Conservation (phyloP, 2,329 filamentous ascomycete species). For the Paraphaeosphaeria sporulosa region DNA sequence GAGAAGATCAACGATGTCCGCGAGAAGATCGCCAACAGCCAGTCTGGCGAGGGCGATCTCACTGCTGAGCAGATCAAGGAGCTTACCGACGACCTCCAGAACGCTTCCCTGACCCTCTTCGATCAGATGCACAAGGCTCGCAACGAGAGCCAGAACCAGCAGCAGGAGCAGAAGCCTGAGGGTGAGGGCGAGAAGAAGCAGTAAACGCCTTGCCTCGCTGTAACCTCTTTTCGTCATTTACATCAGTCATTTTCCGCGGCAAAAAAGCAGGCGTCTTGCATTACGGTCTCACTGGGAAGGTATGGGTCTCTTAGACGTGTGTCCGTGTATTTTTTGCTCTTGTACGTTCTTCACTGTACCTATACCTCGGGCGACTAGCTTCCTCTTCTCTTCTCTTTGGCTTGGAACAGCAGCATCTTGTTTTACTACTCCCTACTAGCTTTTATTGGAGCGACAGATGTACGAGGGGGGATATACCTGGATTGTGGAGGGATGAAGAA, state of each 20-base stretch:
- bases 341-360: slow-evolving; percentile 39
- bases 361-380: slow-evolving; percentile 35
- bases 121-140: slow-evolving; percentile 99
- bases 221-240: slow-evolving; percentile 31
- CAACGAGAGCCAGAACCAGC: slow-evolving; percentile 62
- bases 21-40: slow-evolving; percentile 92
- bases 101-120: slow-evolving; percentile 93
- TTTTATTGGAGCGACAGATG: slow-evolving; percentile 22
- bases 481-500: slow-evolving; percentile 6
- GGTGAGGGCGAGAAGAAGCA: slow-evolving; percentile 78
- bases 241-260: slow-evolving; percentile 31
- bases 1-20: slow-evolving; percentile 90
- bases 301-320: slow-evolving; percentile 42
- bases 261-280: slow-evolving; percentile 49
- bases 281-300: slow-evolving; percentile 36
- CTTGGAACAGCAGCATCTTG: slow-evolving; percentile 26
- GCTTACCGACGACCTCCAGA: slow-evolving; percentile 98
- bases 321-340: slow-evolving; percentile 38
- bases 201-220: slow-evolving; percentile 48
- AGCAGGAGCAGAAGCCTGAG: slow-evolving; percentile 52
- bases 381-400: slow-evolving; percentile 39
- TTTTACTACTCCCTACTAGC: slow-evolving; percentile 40
- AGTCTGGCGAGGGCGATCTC: slow-evolving; percentile 85
- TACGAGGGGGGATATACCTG: slow-evolving; percentile 17
- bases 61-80: slow-evolving; percentile 95